A percentile compares a stretch with the other conserved stretches of the same genome.
Evolutionary conservation across 139 green algal genomes (phyloP).

Genomic region (Volvox africanus): DNA sequence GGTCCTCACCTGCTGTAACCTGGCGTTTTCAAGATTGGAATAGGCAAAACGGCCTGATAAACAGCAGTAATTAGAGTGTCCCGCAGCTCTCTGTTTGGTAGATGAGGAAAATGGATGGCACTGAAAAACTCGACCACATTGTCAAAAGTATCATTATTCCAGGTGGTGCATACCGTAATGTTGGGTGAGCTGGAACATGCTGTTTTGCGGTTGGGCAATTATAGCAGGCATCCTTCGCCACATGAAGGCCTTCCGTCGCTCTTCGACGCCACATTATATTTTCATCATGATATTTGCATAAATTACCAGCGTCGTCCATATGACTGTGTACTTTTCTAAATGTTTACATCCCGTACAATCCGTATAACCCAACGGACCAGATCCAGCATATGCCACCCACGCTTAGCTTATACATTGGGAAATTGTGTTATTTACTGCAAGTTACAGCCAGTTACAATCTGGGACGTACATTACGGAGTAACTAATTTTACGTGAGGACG

Average conservation of each 20-base stretch:
- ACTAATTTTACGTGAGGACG: too few relatives aligned
- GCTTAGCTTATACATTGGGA: too few relatives aligned
- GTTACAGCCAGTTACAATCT: too few relatives aligned
- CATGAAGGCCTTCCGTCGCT: neutral
- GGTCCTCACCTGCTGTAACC: neutral
- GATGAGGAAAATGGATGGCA: neutral
- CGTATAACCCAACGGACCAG: too few relatives aligned
- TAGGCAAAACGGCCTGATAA: neutral
- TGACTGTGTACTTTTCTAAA: too few relatives aligned
- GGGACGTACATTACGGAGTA: too few relatives aligned
- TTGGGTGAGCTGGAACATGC: neutral
- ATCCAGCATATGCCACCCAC: too few relatives aligned
- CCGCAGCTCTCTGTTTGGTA: neutral
- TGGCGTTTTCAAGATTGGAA: neutral
- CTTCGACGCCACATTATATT: too few relatives aligned
- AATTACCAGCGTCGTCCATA: too few relatives aligned
- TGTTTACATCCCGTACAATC: too few relatives aligned
- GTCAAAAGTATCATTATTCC: neutral
- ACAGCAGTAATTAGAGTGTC: neutral
- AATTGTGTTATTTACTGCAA: too few relatives aligned
- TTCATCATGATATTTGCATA: too few relatives aligned
- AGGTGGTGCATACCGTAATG: neutral
- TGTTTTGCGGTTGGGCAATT: neutral
- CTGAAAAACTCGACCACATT: neutral
- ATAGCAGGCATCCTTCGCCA: neutral